Evolutionary conservation across 306 rosid genomes (phyloP).

Genomic region (Rosa multiflora): DNA sequence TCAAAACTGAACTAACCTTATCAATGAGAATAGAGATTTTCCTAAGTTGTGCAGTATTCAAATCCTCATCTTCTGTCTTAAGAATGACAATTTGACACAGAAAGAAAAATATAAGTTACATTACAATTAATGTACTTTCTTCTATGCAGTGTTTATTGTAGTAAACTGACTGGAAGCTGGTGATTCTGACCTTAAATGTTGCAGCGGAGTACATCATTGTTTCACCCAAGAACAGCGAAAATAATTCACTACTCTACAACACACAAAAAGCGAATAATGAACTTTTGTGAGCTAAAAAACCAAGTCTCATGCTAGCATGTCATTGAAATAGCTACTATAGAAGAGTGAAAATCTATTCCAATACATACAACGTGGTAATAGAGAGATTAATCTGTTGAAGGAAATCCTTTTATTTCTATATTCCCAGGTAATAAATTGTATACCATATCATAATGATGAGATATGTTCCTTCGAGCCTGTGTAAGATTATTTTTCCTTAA

Average conservation of each 20-base stretch:
- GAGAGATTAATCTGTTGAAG: background rate
- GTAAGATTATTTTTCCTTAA: slow-evolving; percentile 76
- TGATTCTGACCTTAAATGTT: too few relatives aligned
- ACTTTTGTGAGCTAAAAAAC: background rate
- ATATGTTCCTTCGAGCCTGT: slow-evolving; percentile 82
- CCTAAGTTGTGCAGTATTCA: too few relatives aligned
- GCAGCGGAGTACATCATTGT: slow-evolving; percentile 73
- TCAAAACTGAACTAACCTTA: too few relatives aligned
- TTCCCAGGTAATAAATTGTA: background rate
- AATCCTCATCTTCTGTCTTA: too few relatives aligned
- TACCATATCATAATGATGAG: slow-evolving; percentile 90
- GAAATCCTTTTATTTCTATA: background rate
- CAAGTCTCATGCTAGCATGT: background rate
- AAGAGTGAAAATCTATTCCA: too few relatives aligned
- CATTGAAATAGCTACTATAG: background rate
- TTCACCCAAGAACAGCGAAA: slow-evolving; percentile 77
- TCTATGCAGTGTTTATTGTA: too few relatives aligned
- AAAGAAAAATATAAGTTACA: too few relatives aligned
- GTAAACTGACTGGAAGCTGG: too few relatives aligned
- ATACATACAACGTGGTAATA: too few relatives aligned
- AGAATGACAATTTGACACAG: too few relatives aligned
- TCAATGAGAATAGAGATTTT: too few relatives aligned
- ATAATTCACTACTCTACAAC: slow-evolving; percentile 77
- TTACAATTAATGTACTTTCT: too few relatives aligned
- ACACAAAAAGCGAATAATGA: slow-evolving; percentile 26